These are phyloP conservation scores for Phyllosticta ampelicida DNA, from an alignment of 2,329 filamentous ascomycete species.

Conservation along the genomic window DNA sequence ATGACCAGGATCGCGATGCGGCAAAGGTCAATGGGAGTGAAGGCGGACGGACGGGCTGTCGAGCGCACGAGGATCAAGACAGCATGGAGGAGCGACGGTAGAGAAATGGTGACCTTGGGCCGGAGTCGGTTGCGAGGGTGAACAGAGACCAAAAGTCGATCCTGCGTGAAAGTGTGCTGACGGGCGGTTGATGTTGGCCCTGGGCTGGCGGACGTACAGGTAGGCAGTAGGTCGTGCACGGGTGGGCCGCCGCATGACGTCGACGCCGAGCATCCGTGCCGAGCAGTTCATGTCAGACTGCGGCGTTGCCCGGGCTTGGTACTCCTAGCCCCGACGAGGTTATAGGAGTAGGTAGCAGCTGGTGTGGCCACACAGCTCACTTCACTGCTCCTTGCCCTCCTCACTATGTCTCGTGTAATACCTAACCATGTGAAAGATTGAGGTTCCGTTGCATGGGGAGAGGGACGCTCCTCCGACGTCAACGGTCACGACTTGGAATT, in stretches of 20 bases:
- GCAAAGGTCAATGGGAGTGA: not conserved
- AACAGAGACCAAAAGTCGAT: not conserved
- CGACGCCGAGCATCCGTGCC: conserved; percentile 6
- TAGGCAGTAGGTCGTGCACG: too few relatives aligned
- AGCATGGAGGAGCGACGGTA: conserved; percentile 1
- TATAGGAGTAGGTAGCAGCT: too few relatives aligned
- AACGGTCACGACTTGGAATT: not conserved
- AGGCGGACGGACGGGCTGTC: not conserved
- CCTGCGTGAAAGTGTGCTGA: not conserved
- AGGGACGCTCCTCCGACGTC: not conserved
- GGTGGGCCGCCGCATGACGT: conserved; percentile 6
- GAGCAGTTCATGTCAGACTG: not conserved
- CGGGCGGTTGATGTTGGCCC: not conserved
- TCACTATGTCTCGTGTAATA: too few relatives aligned
- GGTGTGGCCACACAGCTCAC: too few relatives aligned
- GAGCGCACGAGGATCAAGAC: not conserved
- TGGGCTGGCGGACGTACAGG: not conserved
- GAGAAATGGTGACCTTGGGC: not conserved
- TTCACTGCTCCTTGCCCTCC: too few relatives aligned
- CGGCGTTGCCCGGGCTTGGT: too few relatives aligned
- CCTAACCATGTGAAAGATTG: too few relatives aligned
- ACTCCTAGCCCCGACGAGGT: too few relatives aligned
- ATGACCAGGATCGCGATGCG: not conserved
- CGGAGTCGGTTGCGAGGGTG: not conserved
- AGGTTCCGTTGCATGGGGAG: too few relatives aligned